Evolutionary conservation across 495 filamentous ascomycete species (phyloP).

Genomic region (Staphylotrichum longicolle): DNA sequence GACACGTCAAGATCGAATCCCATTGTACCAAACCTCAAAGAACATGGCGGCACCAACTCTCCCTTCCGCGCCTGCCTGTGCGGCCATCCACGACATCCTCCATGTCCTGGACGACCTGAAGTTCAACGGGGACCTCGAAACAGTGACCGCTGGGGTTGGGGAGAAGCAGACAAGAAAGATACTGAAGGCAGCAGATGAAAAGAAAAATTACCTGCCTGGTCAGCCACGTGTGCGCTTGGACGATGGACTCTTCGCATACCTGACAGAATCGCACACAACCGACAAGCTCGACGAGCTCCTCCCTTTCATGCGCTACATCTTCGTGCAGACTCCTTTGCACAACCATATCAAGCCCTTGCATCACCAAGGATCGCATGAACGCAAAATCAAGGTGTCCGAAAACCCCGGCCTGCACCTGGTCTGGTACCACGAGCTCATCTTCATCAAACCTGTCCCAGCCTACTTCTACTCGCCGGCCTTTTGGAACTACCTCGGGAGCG

Average conservation of each 20-base stretch:
- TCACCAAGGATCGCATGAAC: constrained; percentile 28
- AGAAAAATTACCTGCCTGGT: constrained; percentile 24
- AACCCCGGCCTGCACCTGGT: constrained; percentile 53
- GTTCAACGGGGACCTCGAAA: no score
- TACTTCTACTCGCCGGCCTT: constrained; percentile 49
- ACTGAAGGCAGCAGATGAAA: no score
- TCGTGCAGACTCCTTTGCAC: constrained; percentile 34
- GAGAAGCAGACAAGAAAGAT: no score
- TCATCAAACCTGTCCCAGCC: constrained; percentile 56
- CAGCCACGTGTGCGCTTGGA: constrained; percentile 30
- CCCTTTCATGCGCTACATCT: constrained; percentile 33
- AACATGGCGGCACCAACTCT: no score
- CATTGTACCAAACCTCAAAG: no score
- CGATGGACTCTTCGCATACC: constrained; percentile 19
- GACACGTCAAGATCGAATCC: no score
- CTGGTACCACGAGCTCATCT: constrained; percentile 54
- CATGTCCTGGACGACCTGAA: no score
- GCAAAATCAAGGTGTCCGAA: constrained; percentile 40
- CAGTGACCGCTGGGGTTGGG: no score
- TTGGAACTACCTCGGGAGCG: constrained; percentile 39
- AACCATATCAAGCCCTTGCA: constrained; percentile 31
- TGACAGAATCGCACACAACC: constrained; percentile 22
- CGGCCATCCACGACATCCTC: no score
- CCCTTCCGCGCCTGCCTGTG: no score
- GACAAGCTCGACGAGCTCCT: constrained; percentile 22